Conservation (phyloP, 164 flowering plant genomes). For the Tetrastigma voinierianum region DNA sequence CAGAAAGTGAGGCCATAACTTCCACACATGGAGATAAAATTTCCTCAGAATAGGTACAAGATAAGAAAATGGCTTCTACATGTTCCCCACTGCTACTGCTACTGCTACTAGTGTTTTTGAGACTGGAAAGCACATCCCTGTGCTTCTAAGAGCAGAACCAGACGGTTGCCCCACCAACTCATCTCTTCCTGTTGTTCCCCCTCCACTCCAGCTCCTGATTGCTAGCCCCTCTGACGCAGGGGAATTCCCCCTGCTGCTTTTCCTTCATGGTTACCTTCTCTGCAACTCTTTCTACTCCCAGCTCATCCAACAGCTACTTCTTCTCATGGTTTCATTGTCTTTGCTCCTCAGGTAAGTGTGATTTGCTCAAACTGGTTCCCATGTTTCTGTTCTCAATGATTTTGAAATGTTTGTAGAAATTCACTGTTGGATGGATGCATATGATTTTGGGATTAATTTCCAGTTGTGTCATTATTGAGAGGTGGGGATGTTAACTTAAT, state of each 20-base stretch:
- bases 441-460: too few species aligned
- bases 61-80: neutral
- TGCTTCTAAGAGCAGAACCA: conserved; percentile 8
- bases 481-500: too few species aligned
- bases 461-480: too few species aligned
- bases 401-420: too few species aligned
- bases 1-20: neutral
- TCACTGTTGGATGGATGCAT: too few species aligned
- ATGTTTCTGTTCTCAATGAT: too few species aligned
- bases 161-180: neutral
- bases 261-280: conserved; percentile 82
- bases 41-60: neutral
- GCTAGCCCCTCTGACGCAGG: conserved; percentile 46
- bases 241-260: conserved; percentile 55
- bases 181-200: conserved; percentile 16
- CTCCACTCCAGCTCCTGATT: conserved; percentile 64
- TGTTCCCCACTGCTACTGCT: neutral
- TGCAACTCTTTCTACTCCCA: conserved; percentile 80
- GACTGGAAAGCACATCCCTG: conserved; percentile 19
- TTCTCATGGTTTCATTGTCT: conserved; percentile 86
- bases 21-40: neutral
- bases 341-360: conserved; percentile 80
- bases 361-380: neutral
- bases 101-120: conserved; percentile 17
- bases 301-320: conserved; percentile 73